Percentiles rank a stretch among this genome's conserved stretches.
These are phyloP conservation scores for Glycine soja DNA, from an alignment of 306 rosid genomes.

Conservation along the genomic window DNA sequence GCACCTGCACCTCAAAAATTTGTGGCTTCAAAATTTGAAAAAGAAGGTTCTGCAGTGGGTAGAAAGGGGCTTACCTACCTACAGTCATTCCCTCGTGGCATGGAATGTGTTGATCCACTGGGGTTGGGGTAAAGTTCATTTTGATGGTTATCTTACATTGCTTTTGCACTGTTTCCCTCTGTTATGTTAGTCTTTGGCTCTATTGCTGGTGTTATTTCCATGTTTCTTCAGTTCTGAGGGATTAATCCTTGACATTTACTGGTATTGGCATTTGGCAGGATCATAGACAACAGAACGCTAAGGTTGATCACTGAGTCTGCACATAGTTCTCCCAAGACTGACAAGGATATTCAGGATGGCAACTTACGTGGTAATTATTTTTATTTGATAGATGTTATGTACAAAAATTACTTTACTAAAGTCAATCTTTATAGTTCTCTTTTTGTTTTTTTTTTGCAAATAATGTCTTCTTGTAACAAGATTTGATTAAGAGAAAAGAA, in stretches of 20 bases:
- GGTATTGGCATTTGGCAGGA: conserved; percentile 69
- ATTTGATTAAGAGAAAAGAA: conserved; percentile 38
- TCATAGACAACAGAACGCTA: conserved; percentile 90
- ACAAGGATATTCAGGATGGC: conserved; percentile 63
- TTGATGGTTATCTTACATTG: conserved; percentile 43
- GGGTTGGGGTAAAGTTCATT: conserved; percentile 80
- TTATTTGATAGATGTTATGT: conserved; percentile 30
- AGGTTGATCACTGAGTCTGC: conserved; percentile 79
- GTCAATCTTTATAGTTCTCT: conserved; percentile 13
- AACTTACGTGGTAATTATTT: conserved; percentile 76
- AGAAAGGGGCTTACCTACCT: conserved; percentile 74
- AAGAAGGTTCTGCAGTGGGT: conserved; percentile 54
- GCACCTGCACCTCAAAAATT: conserved; percentile 90
- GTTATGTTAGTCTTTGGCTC: conserved; percentile 25
- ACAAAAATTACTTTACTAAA: conserved; percentile 35
- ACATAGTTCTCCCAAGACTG: conserved; percentile 69
- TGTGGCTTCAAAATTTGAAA: conserved; percentile 76
- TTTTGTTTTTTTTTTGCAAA: background rate
- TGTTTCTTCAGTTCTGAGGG: conserved; percentile 38
- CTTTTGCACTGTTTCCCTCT: conserved; percentile 27
- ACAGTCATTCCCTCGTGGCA: conserved; percentile 94
- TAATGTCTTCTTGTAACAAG: conserved; percentile 19
- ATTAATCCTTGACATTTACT: conserved; percentile 40
- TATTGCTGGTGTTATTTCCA: conserved; percentile 31
- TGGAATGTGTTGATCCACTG: conserved; percentile 96